phyloP scores from a whole-genome alignment of 441 rosid genomes.

The Aquilaria agallochum region DNA sequence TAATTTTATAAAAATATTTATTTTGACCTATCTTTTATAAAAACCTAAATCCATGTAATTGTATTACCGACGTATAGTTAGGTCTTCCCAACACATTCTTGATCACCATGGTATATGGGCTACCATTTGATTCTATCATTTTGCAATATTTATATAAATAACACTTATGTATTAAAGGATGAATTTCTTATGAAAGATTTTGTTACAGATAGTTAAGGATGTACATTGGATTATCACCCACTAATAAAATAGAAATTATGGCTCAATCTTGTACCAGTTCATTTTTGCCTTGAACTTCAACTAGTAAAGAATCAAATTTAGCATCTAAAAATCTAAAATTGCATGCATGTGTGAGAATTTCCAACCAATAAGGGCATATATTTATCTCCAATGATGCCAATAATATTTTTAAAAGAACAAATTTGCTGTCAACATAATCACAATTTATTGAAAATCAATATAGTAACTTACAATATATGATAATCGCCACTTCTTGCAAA shows the following conservation, averaged over 20 bases:
- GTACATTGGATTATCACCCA: constrained; percentile 72
- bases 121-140: constrained; percentile 85
- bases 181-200: not conserved
- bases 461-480: constrained; percentile 78
- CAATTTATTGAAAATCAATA: constrained; percentile 7
- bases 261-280: constrained; percentile 69
- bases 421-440: constrained; percentile 2
- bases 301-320: constrained; percentile 74
- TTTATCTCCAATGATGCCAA: not conserved
- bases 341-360: constrained; percentile 20
- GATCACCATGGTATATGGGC: constrained; percentile 83
- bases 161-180: not conserved
- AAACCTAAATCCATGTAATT: constrained; percentile 24
- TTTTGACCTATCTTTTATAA: no score
- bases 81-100: constrained; percentile 96
- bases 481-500: constrained; percentile 82
- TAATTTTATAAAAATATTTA: no score
- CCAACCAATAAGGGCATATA: constrained; percentile 11
- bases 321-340: constrained; percentile 78
- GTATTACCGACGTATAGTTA: constrained; percentile 79
- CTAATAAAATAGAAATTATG: constrained; percentile 60
- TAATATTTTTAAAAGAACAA: constrained; percentile 2
- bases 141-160: constrained; percentile 30
- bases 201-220: constrained; percentile 21
- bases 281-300: constrained; percentile 82